Conservation (phyloP, 805 yeast species). For the Metschnikowia chrysomelidarum region DNA sequence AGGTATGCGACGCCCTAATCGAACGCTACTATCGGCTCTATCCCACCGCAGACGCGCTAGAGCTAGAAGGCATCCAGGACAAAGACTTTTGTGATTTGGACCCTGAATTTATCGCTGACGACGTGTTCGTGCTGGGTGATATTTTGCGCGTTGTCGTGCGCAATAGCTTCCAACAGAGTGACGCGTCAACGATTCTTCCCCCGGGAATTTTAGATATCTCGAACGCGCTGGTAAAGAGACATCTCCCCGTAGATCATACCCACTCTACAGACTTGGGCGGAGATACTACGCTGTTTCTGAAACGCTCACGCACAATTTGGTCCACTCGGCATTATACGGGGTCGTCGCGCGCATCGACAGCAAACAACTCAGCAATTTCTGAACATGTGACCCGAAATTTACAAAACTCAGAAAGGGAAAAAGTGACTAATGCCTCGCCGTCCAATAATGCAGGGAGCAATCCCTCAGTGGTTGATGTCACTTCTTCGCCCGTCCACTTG, state of each 20-base stretch:
- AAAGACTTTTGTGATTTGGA: constrained; percentile 69
- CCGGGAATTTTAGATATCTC: constrained; percentile 7
- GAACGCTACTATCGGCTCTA: constrained; percentile 59
- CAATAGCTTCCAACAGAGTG: constrained; percentile 22
- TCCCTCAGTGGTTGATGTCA: neutral
- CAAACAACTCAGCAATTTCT: neutral
- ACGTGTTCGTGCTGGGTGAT: constrained; percentile 52
- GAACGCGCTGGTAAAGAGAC: constrained; percentile 8
- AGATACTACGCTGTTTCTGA: constrained; percentile 7
- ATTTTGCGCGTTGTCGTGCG: constrained; percentile 34
- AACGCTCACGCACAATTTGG: constrained; percentile 18
- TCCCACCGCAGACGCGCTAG: constrained; percentile 56
- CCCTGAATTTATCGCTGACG: constrained; percentile 66
- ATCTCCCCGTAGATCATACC: too few relatives aligned
- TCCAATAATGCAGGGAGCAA: too few relatives aligned
- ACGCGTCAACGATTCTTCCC: constrained; percentile 6
- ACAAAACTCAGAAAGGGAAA: neutral
- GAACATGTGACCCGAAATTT: neutral
- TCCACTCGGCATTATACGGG: constrained; percentile 8
- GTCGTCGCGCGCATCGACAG: constrained; percentile 5
- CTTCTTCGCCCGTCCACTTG: constrained; percentile 21
- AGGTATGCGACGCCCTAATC: constrained; percentile 53
- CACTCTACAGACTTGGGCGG: neutral
- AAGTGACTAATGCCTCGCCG: too few relatives aligned
- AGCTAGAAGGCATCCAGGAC: constrained; percentile 66